phyloP scores from a whole-genome alignment of 1,139 yeast species.

The Trichomonascaceae sp. region DNA sequence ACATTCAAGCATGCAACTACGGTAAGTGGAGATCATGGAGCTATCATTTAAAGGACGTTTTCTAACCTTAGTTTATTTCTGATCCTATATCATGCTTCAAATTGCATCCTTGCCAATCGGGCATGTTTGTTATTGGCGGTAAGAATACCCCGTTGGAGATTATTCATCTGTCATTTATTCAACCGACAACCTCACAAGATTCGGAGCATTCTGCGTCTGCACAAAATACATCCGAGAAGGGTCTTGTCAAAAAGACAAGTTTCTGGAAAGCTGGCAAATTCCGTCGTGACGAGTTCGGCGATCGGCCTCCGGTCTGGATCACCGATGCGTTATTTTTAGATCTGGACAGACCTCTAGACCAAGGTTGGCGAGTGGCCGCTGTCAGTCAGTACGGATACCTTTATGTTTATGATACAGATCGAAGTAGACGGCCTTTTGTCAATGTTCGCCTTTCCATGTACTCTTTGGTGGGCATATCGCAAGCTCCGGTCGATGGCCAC shows the following conservation, averaged over 20 bases:
- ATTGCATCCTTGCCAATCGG: constrained; percentile 26
- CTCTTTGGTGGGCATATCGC: constrained; percentile 26
- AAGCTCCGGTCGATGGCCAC: constrained; percentile 12
- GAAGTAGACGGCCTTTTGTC: constrained; percentile 27
- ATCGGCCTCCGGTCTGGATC: constrained; percentile 27
- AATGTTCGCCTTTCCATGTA: constrained; percentile 25
- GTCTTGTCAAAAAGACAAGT: neutral
- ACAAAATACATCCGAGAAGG: neutral
- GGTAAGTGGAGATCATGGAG: neutral
- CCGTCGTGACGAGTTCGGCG: constrained; percentile 22
- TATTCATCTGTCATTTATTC: constrained; percentile 14
- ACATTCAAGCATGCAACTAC: neutral
- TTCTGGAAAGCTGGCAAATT: constrained; percentile 29
- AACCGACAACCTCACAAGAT: neutral
- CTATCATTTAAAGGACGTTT: neutral
- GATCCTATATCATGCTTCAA: constrained; percentile 37
- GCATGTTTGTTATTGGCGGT: constrained; percentile 38
- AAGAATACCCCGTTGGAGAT: constrained; percentile 41
- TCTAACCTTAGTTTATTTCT: neutral
- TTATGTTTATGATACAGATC: constrained; percentile 30
- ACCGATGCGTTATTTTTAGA: constrained; percentile 31
- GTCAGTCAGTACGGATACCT: constrained; percentile 31
- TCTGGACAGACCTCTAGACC: constrained; percentile 19
- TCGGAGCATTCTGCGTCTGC: neutral
- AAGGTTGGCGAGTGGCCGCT: constrained; percentile 28